These are phyloP conservation scores for Canariomyces notabilis DNA, from an alignment of 2,329 filamentous ascomycete species.

Conservation along the genomic window DNA sequence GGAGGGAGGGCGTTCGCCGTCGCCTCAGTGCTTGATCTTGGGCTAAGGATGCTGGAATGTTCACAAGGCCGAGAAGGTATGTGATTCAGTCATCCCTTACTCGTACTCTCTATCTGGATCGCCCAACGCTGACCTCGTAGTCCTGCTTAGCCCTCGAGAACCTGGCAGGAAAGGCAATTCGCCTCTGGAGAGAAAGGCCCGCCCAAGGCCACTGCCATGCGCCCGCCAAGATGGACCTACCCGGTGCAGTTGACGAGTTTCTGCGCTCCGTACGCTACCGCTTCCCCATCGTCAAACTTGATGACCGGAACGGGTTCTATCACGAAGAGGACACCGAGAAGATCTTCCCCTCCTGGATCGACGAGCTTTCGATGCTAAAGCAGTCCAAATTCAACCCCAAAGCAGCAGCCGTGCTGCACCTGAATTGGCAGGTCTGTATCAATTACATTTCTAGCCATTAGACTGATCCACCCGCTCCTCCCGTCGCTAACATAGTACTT, in stretches of 20 bases:
- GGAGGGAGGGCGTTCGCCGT: constrained; percentile 19
- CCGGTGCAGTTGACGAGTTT: constrained; percentile 15
- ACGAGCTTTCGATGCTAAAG: constrained; percentile 9
- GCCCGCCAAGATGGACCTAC: constrained; percentile 4
- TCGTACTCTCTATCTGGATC: not conserved
- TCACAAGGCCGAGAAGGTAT: constrained; percentile 13
- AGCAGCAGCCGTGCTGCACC: constrained; percentile 17
- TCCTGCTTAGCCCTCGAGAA: constrained; percentile 15
- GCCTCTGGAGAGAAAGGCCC: constrained; percentile 16
- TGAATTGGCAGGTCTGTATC: constrained; percentile 14
- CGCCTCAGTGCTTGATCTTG: constrained; percentile 17
- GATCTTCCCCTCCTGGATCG: constrained; percentile 8
- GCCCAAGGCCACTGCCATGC: constrained; percentile 3
- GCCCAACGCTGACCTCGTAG: not conserved
- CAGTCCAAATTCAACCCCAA: constrained; percentile 18
- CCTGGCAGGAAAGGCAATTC: constrained; percentile 16
- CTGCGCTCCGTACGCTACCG: constrained; percentile 18
- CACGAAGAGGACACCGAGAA: constrained; percentile 10
- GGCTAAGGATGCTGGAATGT: constrained; percentile 22
- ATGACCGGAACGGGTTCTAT: constrained; percentile 19
- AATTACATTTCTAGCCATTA: not conserved
- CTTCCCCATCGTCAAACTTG: constrained; percentile 20
- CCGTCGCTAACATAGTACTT: not conserved
- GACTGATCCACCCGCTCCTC: not conserved
- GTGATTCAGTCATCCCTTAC: not conserved